Base-by-base conservation (phyloP, 1,284 basidiomycete species). In the Chalciporus sp. region DNA sequence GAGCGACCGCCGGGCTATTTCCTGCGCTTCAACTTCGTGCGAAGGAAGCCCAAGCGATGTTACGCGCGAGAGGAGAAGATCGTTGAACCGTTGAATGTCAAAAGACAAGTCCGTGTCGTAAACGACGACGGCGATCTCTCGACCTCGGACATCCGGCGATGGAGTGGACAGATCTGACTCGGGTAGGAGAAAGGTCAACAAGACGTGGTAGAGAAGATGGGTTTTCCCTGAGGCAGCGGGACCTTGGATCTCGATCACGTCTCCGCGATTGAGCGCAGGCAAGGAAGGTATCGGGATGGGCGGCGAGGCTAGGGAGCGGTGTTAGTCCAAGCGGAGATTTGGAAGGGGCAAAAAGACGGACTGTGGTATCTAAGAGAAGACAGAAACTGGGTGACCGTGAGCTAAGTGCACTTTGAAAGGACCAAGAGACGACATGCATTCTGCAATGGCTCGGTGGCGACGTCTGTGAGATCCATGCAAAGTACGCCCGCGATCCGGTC, bases 171-270 rank as follows among this genome's bases (percentile, higher is more conserved):
- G 39, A 20, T 49, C 40, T 37, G 41, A 44, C 46, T 52, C 42
- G 9, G 88, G 87, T 11, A 84, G 69, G 50, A 91, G 74, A 59
- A 86, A 85, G 26, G 75, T 78, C n/a, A 82, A 72, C 31, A 89
- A 65, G 51, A 90, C 69, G 63, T 82, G 79, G 65, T 88, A 86
- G 23, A 90, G 69, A 10, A 93, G 69, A 56, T 88, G 85, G 1
- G 86, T 86, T 70, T 93, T 94, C 35, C 89, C 91, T 16, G 84
- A 83, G 19, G 78, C 78, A 2, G 89, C 74, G 5, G 85, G 79
- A 2, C 90, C 91, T 69, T 91, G 86, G 37, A 94, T 76, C 68
- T 90, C 86, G 61, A 92, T 70, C 41, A 90, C 76, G 68, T 90
- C 64, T 41, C 67, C 70, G 58, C 67, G 69, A 51, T 58, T 9